Percentiles rank a stretch among this genome's conserved stretches.
These are phyloP conservation scores for Plasmodium vinckei DNA, from an alignment of 169 alveolate genomes.

Conservation along the genomic window DNA sequence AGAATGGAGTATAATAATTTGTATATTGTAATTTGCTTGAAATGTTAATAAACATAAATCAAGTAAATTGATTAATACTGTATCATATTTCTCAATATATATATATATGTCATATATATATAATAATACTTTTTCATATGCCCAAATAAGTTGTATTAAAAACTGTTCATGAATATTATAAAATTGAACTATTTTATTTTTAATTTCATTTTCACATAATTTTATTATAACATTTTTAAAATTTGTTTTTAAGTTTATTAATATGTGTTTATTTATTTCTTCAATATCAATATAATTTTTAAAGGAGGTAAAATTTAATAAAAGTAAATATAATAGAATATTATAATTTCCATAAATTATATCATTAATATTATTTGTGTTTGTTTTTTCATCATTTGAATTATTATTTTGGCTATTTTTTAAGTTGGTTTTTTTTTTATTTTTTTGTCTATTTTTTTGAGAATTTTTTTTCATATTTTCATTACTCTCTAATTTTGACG, in stretches of 20 bases:
- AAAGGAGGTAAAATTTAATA: slow-evolving; percentile 34
- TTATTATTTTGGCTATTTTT: too few relatives aligned
- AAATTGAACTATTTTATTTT: slow-evolving; percentile 55
- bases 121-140: slow-evolving; percentile 52
- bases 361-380: slow-evolving; percentile 18
- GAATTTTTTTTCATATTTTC: not conserved
- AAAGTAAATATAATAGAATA: slow-evolving; percentile 39
- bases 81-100: slow-evolving; percentile 52
- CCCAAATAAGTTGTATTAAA: slow-evolving; percentile 34
- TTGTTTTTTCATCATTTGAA: not conserved
- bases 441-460: not conserved
- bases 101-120: slow-evolving; percentile 39
- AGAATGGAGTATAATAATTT: slow-evolving; percentile 37
- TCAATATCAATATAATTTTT: slow-evolving; percentile 43
- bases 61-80: slow-evolving; percentile 43
- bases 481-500: slow-evolving; percentile 1
- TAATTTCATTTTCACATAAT: slow-evolving; percentile 32
- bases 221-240: slow-evolving; percentile 44
- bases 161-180: slow-evolving; percentile 47
- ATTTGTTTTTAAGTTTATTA: slow-evolving; percentile 31
- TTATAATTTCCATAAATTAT: slow-evolving; percentile 55
- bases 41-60: slow-evolving; percentile 38
- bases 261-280: slow-evolving; percentile 24
- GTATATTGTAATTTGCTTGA: slow-evolving; percentile 60
- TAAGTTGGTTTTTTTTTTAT: slow-evolving; percentile 9